Percentiles rank a stretch among this genome's conserved stretches.
Evolutionary conservation across 805 yeast species (phyloP).

Genomic region (Saccharomycopsis babjevae): DNA sequence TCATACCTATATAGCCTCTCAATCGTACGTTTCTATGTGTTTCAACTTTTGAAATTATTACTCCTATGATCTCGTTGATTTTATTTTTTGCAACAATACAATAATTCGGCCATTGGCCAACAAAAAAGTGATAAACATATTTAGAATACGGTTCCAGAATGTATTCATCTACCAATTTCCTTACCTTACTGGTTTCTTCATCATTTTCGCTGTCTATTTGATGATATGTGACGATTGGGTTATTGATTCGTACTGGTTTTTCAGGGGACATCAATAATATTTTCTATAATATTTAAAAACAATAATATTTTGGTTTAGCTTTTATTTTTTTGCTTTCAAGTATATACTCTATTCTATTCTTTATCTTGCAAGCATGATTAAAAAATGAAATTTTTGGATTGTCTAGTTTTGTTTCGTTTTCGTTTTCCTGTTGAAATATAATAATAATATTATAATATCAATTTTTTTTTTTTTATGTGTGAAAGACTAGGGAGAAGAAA

Average conservation of each 20-base stretch:
- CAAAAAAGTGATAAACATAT: constrained; percentile 83
- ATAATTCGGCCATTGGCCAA: constrained; percentile 84
- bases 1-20: constrained; percentile 95
- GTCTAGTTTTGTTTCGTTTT: too few relatives aligned
- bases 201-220: constrained; percentile 22
- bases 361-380: too few relatives aligned
- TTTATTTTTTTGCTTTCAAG: not conserved
- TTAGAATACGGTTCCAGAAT: constrained; percentile 90
- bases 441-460: too few relatives aligned
- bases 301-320: not conserved
- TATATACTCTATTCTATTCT: not conserved
- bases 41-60: constrained; percentile 73
- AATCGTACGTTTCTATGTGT: constrained; percentile 60
- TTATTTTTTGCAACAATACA: constrained; percentile 51
- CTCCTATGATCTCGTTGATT: constrained; percentile 50
- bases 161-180: constrained; percentile 55
- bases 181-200: constrained; percentile 40
- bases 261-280: not conserved
- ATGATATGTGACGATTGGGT: constrained; percentile 19
- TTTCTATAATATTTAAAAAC: too few relatives aligned
- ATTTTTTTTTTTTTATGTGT: too few relatives aligned
- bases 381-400: too few relatives aligned
- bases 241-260: not conserved
- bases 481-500: too few relatives aligned
- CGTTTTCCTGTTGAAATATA: too few relatives aligned